These are phyloP conservation scores for Cantharellus anzutake DNA, from an alignment of 768 basidiomycete species.

Conservation along the genomic window DNA sequence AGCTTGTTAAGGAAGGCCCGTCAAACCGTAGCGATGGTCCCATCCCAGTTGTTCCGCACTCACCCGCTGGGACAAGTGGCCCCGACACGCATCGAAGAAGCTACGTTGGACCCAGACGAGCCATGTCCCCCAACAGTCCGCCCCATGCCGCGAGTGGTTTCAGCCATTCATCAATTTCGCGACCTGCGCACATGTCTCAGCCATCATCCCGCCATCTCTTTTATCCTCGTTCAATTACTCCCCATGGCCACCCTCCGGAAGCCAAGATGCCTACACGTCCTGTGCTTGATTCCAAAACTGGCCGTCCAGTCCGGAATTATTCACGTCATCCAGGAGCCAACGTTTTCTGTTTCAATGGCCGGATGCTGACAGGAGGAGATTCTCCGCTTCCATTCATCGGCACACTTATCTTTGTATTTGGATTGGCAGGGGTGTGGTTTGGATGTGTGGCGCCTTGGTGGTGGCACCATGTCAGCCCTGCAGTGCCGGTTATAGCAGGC, in stretches of 20 bases:
- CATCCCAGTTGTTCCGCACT: too few relatives aligned
- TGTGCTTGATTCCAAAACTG: slow-evolving; percentile 23
- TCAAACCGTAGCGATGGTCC: too few relatives aligned
- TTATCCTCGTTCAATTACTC: too few relatives aligned
- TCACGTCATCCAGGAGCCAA: slow-evolving; percentile 54
- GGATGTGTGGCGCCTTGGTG: slow-evolving; percentile 78
- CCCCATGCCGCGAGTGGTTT: neutral
- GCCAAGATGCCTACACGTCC: too few relatives aligned
- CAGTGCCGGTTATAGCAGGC: slow-evolving; percentile 44
- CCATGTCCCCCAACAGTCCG: too few relatives aligned
- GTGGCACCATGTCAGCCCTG: slow-evolving; percentile 64
- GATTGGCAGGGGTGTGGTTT: slow-evolving; percentile 66
- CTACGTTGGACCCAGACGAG: too few relatives aligned
- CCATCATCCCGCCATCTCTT: slow-evolving; percentile 3
- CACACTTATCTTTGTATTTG: slow-evolving; percentile 39
- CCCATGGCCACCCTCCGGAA: too few relatives aligned
- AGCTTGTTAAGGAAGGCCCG: too few relatives aligned
- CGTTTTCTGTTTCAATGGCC: slow-evolving; percentile 53
- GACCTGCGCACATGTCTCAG: neutral
- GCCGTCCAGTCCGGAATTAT: slow-evolving; percentile 33
- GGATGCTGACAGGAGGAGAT: slow-evolving; percentile 70
- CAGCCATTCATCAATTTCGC: neutral
- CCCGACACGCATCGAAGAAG: too few relatives aligned
- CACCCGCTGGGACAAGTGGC: too few relatives aligned
- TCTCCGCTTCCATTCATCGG: slow-evolving; percentile 63